Evolutionary conservation across 164 flowering plant species (phyloP).

Genomic region (Liriodendron chinense): DNA sequence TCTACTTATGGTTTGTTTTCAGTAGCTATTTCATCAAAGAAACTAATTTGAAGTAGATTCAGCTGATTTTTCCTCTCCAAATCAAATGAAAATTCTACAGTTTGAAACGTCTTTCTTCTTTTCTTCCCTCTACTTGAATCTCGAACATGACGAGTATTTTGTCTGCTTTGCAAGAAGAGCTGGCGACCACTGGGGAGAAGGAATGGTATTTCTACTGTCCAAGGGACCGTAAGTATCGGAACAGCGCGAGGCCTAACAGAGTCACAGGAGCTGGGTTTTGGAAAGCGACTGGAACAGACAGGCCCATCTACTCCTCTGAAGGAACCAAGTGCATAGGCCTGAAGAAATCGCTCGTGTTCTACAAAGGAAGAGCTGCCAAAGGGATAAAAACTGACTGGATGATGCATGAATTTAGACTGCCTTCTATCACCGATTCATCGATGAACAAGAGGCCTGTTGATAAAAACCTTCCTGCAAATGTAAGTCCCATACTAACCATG

Average conservation of each 20-base stretch:
- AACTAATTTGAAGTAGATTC: neutral
- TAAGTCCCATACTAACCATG: constrained; percentile 18
- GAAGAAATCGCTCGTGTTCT: constrained; percentile 95
- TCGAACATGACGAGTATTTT: neutral
- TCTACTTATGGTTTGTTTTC: neutral
- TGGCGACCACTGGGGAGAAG: constrained; percentile 85
- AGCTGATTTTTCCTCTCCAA: neutral
- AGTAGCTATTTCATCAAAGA: neutral
- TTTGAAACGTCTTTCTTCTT: neutral
- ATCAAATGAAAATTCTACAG: neutral
- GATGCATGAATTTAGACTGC: constrained; percentile 98
- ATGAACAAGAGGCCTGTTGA: constrained; percentile 49
- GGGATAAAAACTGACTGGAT: constrained; percentile 98
- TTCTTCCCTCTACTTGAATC: neutral
- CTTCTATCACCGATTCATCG: constrained; percentile 49
- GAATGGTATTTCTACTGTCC: constrained; percentile 99
- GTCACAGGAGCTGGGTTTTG: constrained; percentile 96
- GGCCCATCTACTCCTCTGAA: constrained; percentile 85
- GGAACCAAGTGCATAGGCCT: constrained; percentile 85
- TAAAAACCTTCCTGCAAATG: constrained; percentile 59
- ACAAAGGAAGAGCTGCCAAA: constrained; percentile 93
- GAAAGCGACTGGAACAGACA: constrained; percentile 97
- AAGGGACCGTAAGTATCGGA: constrained; percentile 88
- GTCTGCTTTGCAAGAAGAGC: constrained; percentile 32
- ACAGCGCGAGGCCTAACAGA: constrained; percentile 87